Evolutionary conservation across 2,329 filamentous ascomycete genomes (phyloP).

Genomic region (Hypoxylon sp.): DNA sequence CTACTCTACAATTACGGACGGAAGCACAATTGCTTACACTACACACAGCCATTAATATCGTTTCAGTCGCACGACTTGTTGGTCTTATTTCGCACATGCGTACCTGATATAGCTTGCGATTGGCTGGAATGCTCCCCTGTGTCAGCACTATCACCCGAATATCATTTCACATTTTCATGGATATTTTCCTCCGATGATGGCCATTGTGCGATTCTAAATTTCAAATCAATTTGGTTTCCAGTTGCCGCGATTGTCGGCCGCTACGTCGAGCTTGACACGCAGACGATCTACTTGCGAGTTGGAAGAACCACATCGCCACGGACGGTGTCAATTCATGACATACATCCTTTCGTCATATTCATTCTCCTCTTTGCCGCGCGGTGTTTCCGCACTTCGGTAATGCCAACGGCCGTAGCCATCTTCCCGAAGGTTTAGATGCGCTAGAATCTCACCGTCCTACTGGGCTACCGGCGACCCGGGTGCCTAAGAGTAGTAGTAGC

Average conservation of each 20-base stretch:
- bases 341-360: background rate
- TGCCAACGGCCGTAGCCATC: background rate
- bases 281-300: background rate
- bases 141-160: constrained; percentile 31
- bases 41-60: constrained; percentile 8
- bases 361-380: background rate
- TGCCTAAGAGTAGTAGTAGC: background rate
- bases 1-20: background rate
- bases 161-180: constrained; percentile 1
- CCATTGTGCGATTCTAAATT: constrained; percentile 4
- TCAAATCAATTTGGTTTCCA: background rate
- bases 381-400: constrained; percentile 1
- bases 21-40: constrained; percentile 1
- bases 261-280: background rate
- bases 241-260: background rate
- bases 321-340: background rate
- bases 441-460: constrained; percentile 6
- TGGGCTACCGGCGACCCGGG: constrained; percentile 6
- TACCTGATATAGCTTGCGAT: constrained; percentile 21
- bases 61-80: constrained; percentile 21
- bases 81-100: constrained; percentile 29
- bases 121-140: constrained; percentile 11
- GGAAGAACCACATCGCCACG: background rate
- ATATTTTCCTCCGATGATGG: background rate
- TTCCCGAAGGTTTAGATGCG: constrained; percentile 4